phyloP scores from a whole-genome alignment of 768 basidiomycete species.

The Rhodosporidiobolus odoratus region DNA sequence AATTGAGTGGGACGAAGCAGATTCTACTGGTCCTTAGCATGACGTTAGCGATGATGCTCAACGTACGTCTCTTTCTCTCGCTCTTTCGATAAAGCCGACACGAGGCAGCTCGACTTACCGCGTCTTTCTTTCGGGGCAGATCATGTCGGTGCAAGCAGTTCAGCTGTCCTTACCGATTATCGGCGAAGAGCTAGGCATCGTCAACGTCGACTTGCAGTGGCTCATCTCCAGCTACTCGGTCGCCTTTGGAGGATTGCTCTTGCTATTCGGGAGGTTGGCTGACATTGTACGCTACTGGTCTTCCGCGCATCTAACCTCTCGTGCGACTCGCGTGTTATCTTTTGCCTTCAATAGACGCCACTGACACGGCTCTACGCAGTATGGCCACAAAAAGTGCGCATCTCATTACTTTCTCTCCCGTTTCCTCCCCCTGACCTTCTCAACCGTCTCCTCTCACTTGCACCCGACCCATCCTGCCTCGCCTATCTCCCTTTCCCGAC shows the following conservation, averaged over 20 bases:
- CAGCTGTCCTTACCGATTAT: conserved; percentile 1
- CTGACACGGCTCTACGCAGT: neutral
- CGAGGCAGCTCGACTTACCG: neutral
- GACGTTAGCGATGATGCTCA: conserved; percentile 21
- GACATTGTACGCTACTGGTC: conserved; percentile 48
- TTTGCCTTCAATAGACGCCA: no score
- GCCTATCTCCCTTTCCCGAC: no score
- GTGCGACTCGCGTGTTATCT: neutral
- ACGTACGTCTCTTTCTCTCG: neutral
- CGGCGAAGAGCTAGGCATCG: conserved; percentile 5
- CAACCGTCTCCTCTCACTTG: neutral
- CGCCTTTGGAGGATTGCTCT: conserved; percentile 50
- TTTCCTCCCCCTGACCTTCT: neutral
- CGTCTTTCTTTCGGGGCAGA: neutral
- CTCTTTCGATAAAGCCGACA: neutral
- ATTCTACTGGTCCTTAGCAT: neutral
- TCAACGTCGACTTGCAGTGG: conserved; percentile 17
- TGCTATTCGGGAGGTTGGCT: conserved; percentile 71
- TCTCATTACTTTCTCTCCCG: neutral
- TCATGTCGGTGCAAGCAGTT: neutral
- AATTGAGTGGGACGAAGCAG: neutral
- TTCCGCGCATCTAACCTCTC: neutral
- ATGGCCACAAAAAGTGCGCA: neutral
- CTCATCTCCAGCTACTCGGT: conserved; percentile 18
- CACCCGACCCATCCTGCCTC: neutral